These are phyloP conservation scores for Xylariaceae sp. DNA, from an alignment of 2,329 filamentous ascomycete genomes.

Conservation along the genomic window DNA sequence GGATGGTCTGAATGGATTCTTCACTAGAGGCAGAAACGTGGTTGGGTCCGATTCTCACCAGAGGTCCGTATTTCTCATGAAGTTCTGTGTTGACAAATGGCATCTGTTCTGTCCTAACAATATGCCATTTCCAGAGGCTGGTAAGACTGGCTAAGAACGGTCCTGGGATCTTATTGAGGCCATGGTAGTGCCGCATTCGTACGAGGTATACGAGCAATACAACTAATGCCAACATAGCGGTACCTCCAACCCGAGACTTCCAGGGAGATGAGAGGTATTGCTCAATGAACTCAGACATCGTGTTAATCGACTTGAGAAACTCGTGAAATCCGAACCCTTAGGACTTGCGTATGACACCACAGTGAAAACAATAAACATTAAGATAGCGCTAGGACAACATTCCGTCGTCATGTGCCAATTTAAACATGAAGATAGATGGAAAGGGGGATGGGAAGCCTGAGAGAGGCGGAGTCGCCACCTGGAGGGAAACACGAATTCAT, in stretches of 20 bases:
- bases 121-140: conserved; percentile 23
- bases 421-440: too few species aligned
- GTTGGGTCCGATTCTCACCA: conserved; percentile 25
- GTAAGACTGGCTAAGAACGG: conserved; percentile 21
- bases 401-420: too few species aligned
- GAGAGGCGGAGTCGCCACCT: too few species aligned
- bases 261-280: not conserved
- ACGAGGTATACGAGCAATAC: conserved; percentile 6
- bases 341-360: not conserved
- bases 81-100: conserved; percentile 14
- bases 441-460: too few species aligned
- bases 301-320: not conserved
- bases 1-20: conserved; percentile 20
- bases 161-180: conserved; percentile 18
- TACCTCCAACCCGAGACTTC: not conserved
- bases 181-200: conserved; percentile 16
- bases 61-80: conserved; percentile 21
- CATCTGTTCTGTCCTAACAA: conserved; percentile 15
- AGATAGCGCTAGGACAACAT: too few species aligned
- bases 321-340: conserved; percentile 3
- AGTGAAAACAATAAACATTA: too few species aligned
- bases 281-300: not conserved
- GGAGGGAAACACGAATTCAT: too few species aligned
- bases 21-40: conserved; percentile 24
- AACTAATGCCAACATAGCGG: too few species aligned